Conservation (phyloP, 345 rosid genomes). For the Eutrema yunnanense region DNA sequence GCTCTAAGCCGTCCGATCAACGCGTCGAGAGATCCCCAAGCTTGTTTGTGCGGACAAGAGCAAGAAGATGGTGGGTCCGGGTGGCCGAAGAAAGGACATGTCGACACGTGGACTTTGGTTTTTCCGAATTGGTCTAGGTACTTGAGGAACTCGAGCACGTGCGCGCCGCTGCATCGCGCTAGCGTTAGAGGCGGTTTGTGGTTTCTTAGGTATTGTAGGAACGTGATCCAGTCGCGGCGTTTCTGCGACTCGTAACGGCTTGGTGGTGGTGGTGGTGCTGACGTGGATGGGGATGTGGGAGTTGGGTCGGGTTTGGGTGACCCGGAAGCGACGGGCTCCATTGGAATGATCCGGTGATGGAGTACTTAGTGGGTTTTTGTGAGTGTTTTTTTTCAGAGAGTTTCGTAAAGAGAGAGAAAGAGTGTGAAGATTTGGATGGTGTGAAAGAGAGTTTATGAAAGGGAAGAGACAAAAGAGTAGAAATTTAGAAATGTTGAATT, state of each 20-base stretch:
- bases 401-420: neutral
- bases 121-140: constrained; percentile 69
- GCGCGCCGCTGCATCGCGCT: constrained; percentile 58
- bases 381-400: neutral
- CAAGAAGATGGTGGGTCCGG: constrained; percentile 59
- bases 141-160: constrained; percentile 65
- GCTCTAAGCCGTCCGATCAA: constrained; percentile 73
- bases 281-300: constrained; percentile 3
- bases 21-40: constrained; percentile 76
- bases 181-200: constrained; percentile 63
- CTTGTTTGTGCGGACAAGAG: constrained; percentile 59
- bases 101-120: constrained; percentile 54
- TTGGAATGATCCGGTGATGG: constrained; percentile 2
- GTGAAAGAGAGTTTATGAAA: constrained; percentile 5
- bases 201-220: constrained; percentile 57
- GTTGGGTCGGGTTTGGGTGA: constrained; percentile 9
- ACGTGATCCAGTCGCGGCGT: constrained; percentile 71
- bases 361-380: neutral
- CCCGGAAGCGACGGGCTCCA: constrained; percentile 18
- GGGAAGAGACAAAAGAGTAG: constrained; percentile 15
- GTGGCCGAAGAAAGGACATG: constrained; percentile 54
- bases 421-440: constrained; percentile 12
- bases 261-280: constrained; percentile 34
- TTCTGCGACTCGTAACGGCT: constrained; percentile 75
- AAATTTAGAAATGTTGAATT: constrained; percentile 17